Evolutionary conservation across 2,329 filamentous ascomycete species (phyloP), one percentile per base, ranked within the genome.

Genomic region (Polychaeton citri): DNA sequence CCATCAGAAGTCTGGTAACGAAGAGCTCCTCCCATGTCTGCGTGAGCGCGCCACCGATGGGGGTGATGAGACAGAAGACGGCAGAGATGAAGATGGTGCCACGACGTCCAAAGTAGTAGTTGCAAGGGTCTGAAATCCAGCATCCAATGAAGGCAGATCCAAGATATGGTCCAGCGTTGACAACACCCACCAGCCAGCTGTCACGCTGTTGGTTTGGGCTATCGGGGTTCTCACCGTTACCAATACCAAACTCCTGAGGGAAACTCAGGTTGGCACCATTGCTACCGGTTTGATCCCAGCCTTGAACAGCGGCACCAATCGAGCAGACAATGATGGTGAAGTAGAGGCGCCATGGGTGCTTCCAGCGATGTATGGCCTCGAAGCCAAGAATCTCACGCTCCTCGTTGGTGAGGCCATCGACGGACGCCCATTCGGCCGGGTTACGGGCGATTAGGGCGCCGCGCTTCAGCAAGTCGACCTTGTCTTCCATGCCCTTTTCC

Each of bases 401-500:
- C 1, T 63, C 61, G 8, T 78, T 66, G 37, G 66, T 60, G 2
- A 86, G 66, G 8, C 72, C 69, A 35, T 72, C 61, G 36, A 84
- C 67, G 32, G 67, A 63, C 39, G 82, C 77, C 50, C 68, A 81
- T 24, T 66, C 65, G 7, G 62, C 60, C 0, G 79, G 79, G 47
- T 77, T 73, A 53, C 82, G 78, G 2, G 81, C 81, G 15, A 85
- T 69, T 10, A 87, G 63, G 5, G 81, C 81, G 20, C 80, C 82
- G 48, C 78, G 79, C 35, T 71, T 65, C 35, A 86, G 65, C 12
- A 79, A 51, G 3, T 63, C 59, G 3, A 74, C 58, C 44, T 79
- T 67, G 36, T 79, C 71, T 2, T 61, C 56, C 18, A 86, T 64
- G 17, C 66, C 66, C 45, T 79, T 71, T 30, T 68, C 59, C 10